Conservation (phyloP, 2,329 filamentous ascomycete genomes). For the Phaeosphaeriaceae sp. region DNA sequence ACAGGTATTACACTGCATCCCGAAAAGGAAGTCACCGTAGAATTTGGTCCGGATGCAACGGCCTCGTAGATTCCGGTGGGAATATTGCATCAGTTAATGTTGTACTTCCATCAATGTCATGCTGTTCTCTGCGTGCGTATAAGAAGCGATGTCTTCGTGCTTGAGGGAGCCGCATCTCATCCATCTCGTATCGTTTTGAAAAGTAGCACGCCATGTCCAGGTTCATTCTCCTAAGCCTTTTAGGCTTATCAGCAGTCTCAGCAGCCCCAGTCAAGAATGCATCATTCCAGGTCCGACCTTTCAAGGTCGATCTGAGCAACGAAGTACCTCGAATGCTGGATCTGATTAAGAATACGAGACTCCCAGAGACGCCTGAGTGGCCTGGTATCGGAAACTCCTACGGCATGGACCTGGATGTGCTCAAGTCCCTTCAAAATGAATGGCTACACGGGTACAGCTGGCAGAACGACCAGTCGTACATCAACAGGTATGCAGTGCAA, state of each 20-base stretch:
- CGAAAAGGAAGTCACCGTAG: no score
- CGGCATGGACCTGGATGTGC: neutral
- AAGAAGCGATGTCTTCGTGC: neutral
- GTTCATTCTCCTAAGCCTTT: neutral
- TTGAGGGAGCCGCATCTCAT: neutral
- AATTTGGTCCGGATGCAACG: neutral
- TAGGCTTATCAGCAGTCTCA: neutral
- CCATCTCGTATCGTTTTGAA: neutral
- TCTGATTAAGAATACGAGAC: neutral
- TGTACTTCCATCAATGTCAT: neutral
- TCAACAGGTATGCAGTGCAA: neutral
- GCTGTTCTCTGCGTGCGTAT: neutral
- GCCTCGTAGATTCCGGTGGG: neutral
- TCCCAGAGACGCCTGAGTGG: neutral
- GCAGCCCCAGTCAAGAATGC: neutral
- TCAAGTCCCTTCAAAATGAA: neutral
- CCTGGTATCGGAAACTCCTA: neutral
- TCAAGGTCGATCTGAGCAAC: neutral
- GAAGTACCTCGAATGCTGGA: neutral
- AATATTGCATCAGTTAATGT: neutral
- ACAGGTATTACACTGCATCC: no score
- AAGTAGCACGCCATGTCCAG: neutral
- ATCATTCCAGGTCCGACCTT: neutral
- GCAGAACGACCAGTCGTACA: neutral
- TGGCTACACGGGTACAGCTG: neutral